Evolutionary conservation across 2,329 filamentous ascomycete species (phyloP), one percentile per base, ranked within the genome.

Genomic region (Chalaropsis thielavioides): DNA sequence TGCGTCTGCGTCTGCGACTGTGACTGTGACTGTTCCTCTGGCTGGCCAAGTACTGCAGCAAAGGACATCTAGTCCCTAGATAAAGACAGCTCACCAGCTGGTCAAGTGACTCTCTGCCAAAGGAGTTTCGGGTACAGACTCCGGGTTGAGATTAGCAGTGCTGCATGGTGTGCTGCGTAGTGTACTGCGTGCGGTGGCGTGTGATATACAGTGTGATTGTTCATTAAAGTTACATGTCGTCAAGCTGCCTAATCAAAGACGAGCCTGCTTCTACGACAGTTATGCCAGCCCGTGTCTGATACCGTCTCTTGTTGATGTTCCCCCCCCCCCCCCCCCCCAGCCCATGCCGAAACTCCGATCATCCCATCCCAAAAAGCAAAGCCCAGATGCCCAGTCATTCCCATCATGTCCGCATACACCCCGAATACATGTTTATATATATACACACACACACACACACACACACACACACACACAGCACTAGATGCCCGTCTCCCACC

Each of bases 401-500:
- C 35, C 6, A 10, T 38, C 43, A n/a, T 17, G 15, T 46, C n/a
- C 13, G 5, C 4, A 46, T 46, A 46, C 3, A 2, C 13, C 43
- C n/a, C 43, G n/a, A n/a, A 46, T 17, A n/a, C 15, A 31, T 58
- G 24, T n/a, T n/a, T 38, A 58, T 58, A 27, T 51, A 51, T 24
- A 56, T 2, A 56, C 13, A 56, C n/a, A n/a, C 24, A 35, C 3
- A 56, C 15, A 56, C 31, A n/a, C 24, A 35, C 2, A 56, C 17
- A 56, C 31, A n/a, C 24, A 3, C 31, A 3, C 31, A 35, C 4
- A 38, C 11, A 38, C 31, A 11, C 24, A n/a, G 11, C 27, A n/a
- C 46, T 63, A 56, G 6, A 59, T 54, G n/a, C 38, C 15, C 27
- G 64, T 61, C 35, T 64, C 41, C 68, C 72, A 77, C 10, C 73